Percentiles rank a stretch among this genome's conserved stretches.
phyloP scores from a whole-genome alignment of 2,329 filamentous ascomycete genomes.

The Colletotrichum karsti region DNA sequence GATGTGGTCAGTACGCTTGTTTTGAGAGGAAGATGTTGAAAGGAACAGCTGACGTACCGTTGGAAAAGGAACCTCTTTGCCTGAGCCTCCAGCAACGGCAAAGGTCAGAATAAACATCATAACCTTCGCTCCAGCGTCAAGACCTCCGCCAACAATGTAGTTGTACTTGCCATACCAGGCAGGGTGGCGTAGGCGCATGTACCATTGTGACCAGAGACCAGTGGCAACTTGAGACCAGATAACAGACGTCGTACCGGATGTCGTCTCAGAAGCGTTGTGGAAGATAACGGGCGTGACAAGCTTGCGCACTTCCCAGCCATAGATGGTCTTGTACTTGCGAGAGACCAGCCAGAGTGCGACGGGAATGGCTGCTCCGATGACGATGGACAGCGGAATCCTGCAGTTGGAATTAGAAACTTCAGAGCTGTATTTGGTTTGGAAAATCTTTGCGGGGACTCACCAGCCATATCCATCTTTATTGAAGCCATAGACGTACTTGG shows the following conservation, averaged over 20 bases:
- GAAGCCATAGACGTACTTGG: conserved; percentile 33
- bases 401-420: conserved; percentile 34
- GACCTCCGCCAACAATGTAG: conserved; percentile 30
- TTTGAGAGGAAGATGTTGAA: not conserved
- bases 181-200: conserved; percentile 34
- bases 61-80: conserved; percentile 28
- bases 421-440: no score
- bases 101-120: conserved; percentile 34
- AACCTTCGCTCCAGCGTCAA: conserved; percentile 33
- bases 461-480: conserved; percentile 18
- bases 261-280: conserved; percentile 25
- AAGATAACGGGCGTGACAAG: conserved; percentile 24
- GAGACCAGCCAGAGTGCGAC: conserved; percentile 14
- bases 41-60: not conserved
- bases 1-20: not conserved
- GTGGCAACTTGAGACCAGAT: conserved; percentile 35
- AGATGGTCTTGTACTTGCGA: conserved; percentile 21
- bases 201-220: conserved; percentile 42
- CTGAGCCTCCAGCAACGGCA: conserved; percentile 30
- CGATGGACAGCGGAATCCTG: conserved; percentile 46
- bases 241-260: conserved; percentile 25
- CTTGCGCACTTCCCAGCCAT: conserved; percentile 25
- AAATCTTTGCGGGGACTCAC: not conserved
- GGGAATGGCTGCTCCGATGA: conserved; percentile 40
- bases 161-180: conserved; percentile 38